Conservation (phyloP, 2,329 filamentous ascomycete genomes). For the Exophiala dermatitidis region DNA sequence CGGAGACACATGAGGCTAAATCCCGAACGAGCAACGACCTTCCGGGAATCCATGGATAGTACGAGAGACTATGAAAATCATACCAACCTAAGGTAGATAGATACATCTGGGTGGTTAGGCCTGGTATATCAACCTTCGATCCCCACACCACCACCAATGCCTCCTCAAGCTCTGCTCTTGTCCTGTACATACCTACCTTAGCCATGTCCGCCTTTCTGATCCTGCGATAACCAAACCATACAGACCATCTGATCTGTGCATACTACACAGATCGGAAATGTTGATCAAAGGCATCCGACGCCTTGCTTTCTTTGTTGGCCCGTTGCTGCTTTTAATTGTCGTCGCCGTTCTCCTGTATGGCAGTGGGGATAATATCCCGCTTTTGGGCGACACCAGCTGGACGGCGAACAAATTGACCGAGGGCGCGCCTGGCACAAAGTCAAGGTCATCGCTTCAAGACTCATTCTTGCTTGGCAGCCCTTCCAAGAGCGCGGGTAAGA, state of each 20-base stretch:
- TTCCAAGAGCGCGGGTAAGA: too few relatives aligned
- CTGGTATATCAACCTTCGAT: too few relatives aligned
- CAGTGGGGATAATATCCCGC: not conserved
- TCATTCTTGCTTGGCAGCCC: not conserved
- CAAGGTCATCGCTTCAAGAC: not conserved
- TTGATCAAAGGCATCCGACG: constrained; percentile 1
- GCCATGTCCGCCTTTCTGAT: too few relatives aligned
- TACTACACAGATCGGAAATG: not conserved
- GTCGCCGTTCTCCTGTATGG: not conserved
- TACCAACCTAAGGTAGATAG: too few relatives aligned
- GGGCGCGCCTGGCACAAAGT: not conserved
- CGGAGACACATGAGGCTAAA: too few relatives aligned
- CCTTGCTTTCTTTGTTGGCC: not conserved
- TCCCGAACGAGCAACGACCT: too few relatives aligned
- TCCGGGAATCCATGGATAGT: too few relatives aligned
- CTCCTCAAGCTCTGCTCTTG: too few relatives aligned
- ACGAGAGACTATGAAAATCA: too few relatives aligned
- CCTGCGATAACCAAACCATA: not conserved
- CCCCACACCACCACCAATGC: too few relatives aligned
- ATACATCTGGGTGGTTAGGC: too few relatives aligned
- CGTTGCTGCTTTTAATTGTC: not conserved
- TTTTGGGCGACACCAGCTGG: not conserved
- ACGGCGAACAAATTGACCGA: constrained; percentile 4
- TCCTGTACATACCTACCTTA: too few relatives aligned
- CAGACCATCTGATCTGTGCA: not conserved